Conservation (phyloP, 2,329 filamentous ascomycete species). For the Microascus cirrosus region DNA sequence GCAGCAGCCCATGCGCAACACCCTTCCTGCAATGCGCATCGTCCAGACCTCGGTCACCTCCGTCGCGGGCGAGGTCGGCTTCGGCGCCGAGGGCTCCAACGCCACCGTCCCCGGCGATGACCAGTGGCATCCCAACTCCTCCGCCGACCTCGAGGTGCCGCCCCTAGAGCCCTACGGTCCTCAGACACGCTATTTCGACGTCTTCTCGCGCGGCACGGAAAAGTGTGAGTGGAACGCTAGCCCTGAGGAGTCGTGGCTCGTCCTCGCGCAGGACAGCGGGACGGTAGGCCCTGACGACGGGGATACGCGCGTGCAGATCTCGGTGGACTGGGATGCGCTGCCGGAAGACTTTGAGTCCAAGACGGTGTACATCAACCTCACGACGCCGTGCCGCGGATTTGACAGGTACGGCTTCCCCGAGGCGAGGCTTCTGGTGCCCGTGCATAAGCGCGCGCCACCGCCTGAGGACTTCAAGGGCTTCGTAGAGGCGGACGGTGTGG, state of each 20-base stretch:
- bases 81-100: slow-evolving; percentile 54
- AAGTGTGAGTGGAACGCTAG: slow-evolving; percentile 41
- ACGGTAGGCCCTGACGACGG: slow-evolving; percentile 28
- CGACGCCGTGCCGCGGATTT: slow-evolving; percentile 29
- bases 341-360: slow-evolving; percentile 34
- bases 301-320: slow-evolving; percentile 10
- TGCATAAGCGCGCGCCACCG: slow-evolving; percentile 36
- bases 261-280: slow-evolving; percentile 36
- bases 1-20: slow-evolving; percentile 66
- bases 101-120: slow-evolving; percentile 56
- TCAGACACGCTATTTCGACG: slow-evolving; percentile 46
- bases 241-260: slow-evolving; percentile 35
- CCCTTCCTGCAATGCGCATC: slow-evolving; percentile 37
- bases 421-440: slow-evolving; percentile 41
- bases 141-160: slow-evolving; percentile 40
- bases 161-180: slow-evolving; percentile 48
- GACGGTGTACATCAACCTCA: slow-evolving; percentile 40
- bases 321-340: slow-evolving; percentile 29
- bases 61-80: slow-evolving; percentile 50
- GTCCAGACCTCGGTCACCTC: slow-evolving; percentile 36
- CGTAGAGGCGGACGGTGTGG: slow-evolving; percentile 47
- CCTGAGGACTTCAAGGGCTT: slow-evolving; percentile 44
- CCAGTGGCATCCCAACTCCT: slow-evolving; percentile 29
- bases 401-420: slow-evolving; percentile 27
- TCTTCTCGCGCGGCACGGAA: slow-evolving; percentile 47